phyloP scores from a whole-genome alignment of 2,329 filamentous ascomycete species.

The Verticillium albo-atrum region DNA sequence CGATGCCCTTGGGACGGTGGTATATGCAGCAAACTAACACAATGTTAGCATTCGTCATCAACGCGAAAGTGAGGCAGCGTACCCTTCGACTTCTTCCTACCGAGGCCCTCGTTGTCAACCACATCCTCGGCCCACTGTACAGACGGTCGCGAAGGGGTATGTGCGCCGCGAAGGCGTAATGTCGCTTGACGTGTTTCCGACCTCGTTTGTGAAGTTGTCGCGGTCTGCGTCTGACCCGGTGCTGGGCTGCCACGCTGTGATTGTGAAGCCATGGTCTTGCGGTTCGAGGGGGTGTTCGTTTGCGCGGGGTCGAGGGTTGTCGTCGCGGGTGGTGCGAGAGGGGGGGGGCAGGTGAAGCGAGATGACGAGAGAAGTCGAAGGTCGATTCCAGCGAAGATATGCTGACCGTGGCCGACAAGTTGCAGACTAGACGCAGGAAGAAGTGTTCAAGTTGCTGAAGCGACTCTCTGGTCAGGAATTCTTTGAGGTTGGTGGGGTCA shows the following conservation, averaged over 20 bases:
- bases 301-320: no score
- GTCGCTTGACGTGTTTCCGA: constrained; percentile 30
- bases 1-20: constrained; percentile 75
- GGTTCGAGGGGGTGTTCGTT: neutral
- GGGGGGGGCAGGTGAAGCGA: no score
- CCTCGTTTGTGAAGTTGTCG: constrained; percentile 22
- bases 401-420: no score
- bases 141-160: constrained; percentile 44
- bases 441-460: no score
- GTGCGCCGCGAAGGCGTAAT: constrained; percentile 48
- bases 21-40: constrained; percentile 94
- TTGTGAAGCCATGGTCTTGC: neutral
- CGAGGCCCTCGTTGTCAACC: constrained; percentile 91
- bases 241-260: constrained; percentile 3
- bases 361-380: no score
- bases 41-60: neutral
- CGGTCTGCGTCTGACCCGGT: constrained; percentile 28
- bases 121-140: constrained; percentile 94
- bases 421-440: no score
- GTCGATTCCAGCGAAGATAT: no score
- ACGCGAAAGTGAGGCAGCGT: constrained; percentile 11
- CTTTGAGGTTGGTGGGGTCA: no score
- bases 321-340: no score
- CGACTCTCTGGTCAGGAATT: no score
- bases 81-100: constrained; percentile 94